Percentiles rank a stretch among this genome's conserved stretches.
phyloP scores from a whole-genome alignment of 768 basidiomycete species.

The Macrocybe gigantea region DNA sequence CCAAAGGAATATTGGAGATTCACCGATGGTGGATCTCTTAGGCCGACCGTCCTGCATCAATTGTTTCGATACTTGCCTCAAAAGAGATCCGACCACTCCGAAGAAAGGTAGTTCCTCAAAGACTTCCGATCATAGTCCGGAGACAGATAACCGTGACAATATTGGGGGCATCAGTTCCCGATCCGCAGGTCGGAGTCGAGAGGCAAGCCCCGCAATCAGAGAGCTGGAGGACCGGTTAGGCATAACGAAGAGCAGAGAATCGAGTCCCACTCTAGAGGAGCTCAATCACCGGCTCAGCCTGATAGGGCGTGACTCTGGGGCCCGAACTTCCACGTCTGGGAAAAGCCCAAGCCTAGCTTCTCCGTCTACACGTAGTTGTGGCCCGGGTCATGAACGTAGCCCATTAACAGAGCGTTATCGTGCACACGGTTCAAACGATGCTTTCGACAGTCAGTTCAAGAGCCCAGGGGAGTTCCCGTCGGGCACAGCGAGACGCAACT shows the following conservation, averaged over 20 bases:
- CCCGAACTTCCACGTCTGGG: constrained; percentile 15
- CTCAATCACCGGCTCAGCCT: constrained; percentile 38
- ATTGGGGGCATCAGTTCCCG: constrained; percentile 39
- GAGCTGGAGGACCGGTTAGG: constrained; percentile 60
- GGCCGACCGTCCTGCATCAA: constrained; percentile 75
- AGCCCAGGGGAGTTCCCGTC: constrained; percentile 14
- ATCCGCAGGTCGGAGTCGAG: constrained; percentile 32
- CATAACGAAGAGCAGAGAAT: constrained; percentile 45
- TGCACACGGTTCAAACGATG: too few relatives aligned
- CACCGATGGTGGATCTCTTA: constrained; percentile 78
- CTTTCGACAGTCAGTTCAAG: constrained; percentile 13
- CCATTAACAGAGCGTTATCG: constrained; percentile 17
- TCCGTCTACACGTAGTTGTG: constrained; percentile 16
- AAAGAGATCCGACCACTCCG: constrained; percentile 43
- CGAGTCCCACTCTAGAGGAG: constrained; percentile 50
- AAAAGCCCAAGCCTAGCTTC: constrained; percentile 7
- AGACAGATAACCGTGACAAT: constrained; percentile 27
- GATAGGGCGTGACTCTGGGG: constrained; percentile 24
- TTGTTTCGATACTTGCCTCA: constrained; percentile 76
- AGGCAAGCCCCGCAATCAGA: constrained; percentile 56
- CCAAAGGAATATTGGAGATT: constrained; percentile 63
- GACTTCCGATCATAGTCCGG: constrained; percentile 24
- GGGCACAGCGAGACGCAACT: constrained; percentile 9
- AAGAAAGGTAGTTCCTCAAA: constrained; percentile 24
- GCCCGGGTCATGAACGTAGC: constrained; percentile 18